Evolutionary conservation across 2,329 filamentous ascomycete species (phyloP).

Genomic region (Zalaria obscura): DNA sequence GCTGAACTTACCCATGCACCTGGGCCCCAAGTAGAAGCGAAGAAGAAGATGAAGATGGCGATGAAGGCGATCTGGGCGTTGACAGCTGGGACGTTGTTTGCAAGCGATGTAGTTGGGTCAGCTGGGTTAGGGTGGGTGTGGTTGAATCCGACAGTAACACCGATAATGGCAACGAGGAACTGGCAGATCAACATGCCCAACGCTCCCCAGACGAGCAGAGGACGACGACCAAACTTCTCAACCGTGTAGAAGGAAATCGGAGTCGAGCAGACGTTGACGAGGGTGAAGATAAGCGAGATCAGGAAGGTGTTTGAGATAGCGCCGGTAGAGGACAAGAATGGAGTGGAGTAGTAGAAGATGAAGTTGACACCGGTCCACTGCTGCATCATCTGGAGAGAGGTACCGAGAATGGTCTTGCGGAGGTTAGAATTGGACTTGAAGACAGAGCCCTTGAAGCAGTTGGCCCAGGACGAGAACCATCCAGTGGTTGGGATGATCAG

Average conservation of each 20-base stretch:
- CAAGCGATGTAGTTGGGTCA: constrained; percentile 28
- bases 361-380: constrained; percentile 78
- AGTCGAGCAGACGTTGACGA: constrained; percentile 77
- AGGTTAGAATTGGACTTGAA: constrained; percentile 38
- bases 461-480: constrained; percentile 50
- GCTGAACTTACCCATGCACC: constrained; percentile 37
- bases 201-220: constrained; percentile 65
- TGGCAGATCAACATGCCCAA: constrained; percentile 74
- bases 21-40: constrained; percentile 79
- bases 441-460: constrained; percentile 45
- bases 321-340: constrained; percentile 68
- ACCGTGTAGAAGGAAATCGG: constrained; percentile 79
- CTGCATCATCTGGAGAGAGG: constrained; percentile 36
- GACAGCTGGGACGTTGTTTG: constrained; percentile 26
- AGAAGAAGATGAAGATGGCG: constrained; percentile 86
- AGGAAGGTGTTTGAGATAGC: constrained; percentile 68
- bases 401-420: constrained; percentile 32
- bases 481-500: constrained; percentile 48
- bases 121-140: constrained; percentile 16
- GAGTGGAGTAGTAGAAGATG: constrained; percentile 64
- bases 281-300: constrained; percentile 71
- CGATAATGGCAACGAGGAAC: constrained; percentile 68
- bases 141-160: constrained; percentile 25
- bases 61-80: constrained; percentile 72
- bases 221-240: constrained; percentile 67